Conservation (phyloP, 192 early-diverging fungal genomes). For the Linnemannia exigua region DNA sequence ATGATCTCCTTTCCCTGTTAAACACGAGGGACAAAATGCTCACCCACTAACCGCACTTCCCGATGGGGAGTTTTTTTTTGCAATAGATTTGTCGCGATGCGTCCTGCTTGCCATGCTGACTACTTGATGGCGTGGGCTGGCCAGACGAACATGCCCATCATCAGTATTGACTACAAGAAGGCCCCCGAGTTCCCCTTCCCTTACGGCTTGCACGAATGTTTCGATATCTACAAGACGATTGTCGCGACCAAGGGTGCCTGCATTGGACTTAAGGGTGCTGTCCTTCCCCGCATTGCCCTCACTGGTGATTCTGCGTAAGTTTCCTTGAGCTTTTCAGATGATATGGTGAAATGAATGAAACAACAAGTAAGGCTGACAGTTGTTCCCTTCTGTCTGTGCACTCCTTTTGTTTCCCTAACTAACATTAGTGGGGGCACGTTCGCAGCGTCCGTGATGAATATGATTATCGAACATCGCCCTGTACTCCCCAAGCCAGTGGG, state of each 20-base stretch:
- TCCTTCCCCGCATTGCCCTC: slow-evolving; percentile 80
- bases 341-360: too few species aligned
- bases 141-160: slow-evolving; percentile 76
- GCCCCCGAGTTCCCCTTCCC: slow-evolving; percentile 98
- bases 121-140: slow-evolving; percentile 87
- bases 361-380: background rate
- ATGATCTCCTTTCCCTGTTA: background rate
- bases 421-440: slow-evolving; percentile 90
- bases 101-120: slow-evolving; percentile 89
- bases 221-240: slow-evolving; percentile 85
- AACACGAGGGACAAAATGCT: background rate
- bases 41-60: background rate
- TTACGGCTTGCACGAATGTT: slow-evolving; percentile 90
- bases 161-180: slow-evolving; percentile 94
- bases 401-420: background rate
- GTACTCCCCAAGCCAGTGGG: slow-evolving; percentile 77
- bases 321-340: background rate
- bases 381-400: background rate
- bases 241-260: slow-evolving; percentile 81
- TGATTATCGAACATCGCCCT: slow-evolving; percentile 73
- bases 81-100: slow-evolving; percentile 85
- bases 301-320: slow-evolving; percentile 95
- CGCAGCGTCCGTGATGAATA: slow-evolving; percentile 80
- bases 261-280: slow-evolving; percentile 79
- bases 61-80: background rate